These are phyloP conservation scores for Eucalyptus sp. DNA, from an alignment of 345 rosid species.

Conservation along the genomic window DNA sequence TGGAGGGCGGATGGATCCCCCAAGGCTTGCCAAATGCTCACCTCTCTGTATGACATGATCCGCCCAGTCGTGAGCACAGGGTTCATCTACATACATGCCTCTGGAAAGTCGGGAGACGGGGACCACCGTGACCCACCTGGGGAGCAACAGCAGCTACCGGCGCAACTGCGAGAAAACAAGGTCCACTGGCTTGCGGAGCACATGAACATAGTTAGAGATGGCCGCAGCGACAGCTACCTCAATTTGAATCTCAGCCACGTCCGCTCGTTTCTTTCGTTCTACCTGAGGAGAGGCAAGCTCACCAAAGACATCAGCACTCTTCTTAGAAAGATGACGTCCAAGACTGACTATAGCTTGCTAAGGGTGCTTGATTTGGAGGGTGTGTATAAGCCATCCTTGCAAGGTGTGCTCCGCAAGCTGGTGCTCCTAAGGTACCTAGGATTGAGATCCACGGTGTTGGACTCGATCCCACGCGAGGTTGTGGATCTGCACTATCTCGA, in stretches of 20 bases:
- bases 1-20: slow-evolving; percentile 3
- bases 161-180: no score
- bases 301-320: neutral
- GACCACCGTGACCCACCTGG: no score
- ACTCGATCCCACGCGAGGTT: no score
- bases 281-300: neutral
- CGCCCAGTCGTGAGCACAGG: neutral
- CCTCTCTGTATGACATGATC: neutral
- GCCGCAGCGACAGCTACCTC: fast-evolving
- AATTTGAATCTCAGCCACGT: fast-evolving
- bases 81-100: no score
- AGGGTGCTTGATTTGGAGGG: slow-evolving; percentile 7
- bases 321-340: neutral
- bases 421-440: no score
- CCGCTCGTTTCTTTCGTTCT: no score
- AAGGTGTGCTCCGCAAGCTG: neutral
- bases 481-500: no score
- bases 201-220: fast-evolving
- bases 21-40: neutral
- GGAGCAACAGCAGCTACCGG: no score
- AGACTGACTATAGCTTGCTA: neutral
- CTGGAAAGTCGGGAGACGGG: no score
- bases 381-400: slow-evolving; percentile 6
- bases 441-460: no score
- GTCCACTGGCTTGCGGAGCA: no score